A percentile compares a stretch with the other conserved stretches of the same genome.
These are phyloP conservation scores for Heterobasidion occidentale DNA, from an alignment of 1,284 basidiomycete genomes.

Conservation along the genomic window DNA sequence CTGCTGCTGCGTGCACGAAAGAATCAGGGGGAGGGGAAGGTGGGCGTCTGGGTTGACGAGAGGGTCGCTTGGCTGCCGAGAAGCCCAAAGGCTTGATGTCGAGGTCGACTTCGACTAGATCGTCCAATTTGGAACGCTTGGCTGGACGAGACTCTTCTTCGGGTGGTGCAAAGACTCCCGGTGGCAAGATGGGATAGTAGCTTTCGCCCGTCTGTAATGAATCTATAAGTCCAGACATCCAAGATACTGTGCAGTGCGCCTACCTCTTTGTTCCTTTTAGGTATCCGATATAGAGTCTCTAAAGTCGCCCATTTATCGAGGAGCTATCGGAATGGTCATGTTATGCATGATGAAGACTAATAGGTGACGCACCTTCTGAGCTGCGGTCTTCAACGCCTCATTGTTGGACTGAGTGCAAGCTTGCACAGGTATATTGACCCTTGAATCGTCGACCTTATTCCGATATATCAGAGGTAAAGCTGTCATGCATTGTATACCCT, in stretches of 20 bases:
- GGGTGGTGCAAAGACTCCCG: conserved; percentile 9
- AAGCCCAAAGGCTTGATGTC: conserved; percentile 18
- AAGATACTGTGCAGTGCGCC: conserved; percentile 17
- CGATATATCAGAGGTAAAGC: conserved; percentile 82
- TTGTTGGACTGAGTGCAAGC: conserved; percentile 47
- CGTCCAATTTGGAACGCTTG: conserved; percentile 23
- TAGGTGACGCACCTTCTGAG: conserved; percentile 43
- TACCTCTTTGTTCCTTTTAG: conserved; percentile 51
- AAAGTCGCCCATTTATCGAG: conserved; percentile 71
- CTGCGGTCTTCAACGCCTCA: conserved; percentile 44
- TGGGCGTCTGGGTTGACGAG: conserved; percentile 1
- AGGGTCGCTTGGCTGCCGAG: conserved; percentile 1
- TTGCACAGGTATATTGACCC: conserved; percentile 65
- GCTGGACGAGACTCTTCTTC: conserved; percentile 20
- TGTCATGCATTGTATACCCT: conserved; percentile 72
- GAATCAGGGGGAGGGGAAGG: too few relatives aligned
- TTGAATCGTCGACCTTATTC: conserved; percentile 92
- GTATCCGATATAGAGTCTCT: conserved; percentile 79
- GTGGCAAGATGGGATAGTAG: conserved; percentile 7
- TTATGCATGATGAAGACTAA: conserved; percentile 1
- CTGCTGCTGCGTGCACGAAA: too few relatives aligned
- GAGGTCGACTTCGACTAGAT: conserved; percentile 10
- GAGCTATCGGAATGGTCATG: conserved; percentile 34
- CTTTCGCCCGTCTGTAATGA: conserved; percentile 16
- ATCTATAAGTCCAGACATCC: not conserved